phyloP scores from a whole-genome alignment of 768 basidiomycete species.

The Russula griseocarnosa region DNA sequence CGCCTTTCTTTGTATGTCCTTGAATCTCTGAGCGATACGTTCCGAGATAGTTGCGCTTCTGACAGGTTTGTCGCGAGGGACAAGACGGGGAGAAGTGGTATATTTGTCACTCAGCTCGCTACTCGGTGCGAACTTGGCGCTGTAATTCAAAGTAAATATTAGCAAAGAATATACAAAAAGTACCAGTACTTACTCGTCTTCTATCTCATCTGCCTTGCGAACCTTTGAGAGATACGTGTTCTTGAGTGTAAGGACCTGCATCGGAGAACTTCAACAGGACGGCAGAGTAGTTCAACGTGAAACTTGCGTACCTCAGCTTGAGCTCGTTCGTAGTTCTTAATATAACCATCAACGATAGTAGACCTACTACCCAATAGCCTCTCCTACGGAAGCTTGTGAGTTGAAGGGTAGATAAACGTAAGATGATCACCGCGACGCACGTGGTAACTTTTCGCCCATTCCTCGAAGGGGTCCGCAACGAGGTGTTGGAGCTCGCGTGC shows the following conservation, averaged over 20 bases:
- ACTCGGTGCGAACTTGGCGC: conserved; percentile 85
- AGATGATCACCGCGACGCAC: conserved; percentile 36
- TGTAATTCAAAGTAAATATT: conserved; percentile 34
- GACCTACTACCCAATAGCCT: conserved; percentile 20
- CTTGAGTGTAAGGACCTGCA: conserved; percentile 60
- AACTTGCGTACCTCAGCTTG: conserved; percentile 51
- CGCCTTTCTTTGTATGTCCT: conserved; percentile 66
- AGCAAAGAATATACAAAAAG: conserved; percentile 16
- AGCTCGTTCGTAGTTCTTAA: conserved; percentile 66
- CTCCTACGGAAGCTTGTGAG: conserved; percentile 8
- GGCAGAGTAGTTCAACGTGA: neutral
- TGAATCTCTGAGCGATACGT: conserved; percentile 77
- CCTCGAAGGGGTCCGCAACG: conserved; percentile 76
- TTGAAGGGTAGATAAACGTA: neutral
- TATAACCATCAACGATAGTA: conserved; percentile 29
- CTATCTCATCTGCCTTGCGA: conserved; percentile 83
- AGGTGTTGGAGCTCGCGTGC: conserved; percentile 70
- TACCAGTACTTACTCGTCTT: conserved; percentile 73
- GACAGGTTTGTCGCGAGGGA: conserved; percentile 54
- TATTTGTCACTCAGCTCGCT: conserved; percentile 61
- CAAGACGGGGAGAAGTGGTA: conserved; percentile 71
- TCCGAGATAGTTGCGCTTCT: conserved; percentile 81
- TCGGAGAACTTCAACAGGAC: conserved; percentile 6
- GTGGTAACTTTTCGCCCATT: conserved; percentile 75
- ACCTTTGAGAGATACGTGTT: conserved; percentile 73